A percentile compares a stretch with the other conserved stretches of the same genome.
Conservation (phyloP, 2,329 filamentous ascomycete species). For the Calonectria hongkongensis region DNA sequence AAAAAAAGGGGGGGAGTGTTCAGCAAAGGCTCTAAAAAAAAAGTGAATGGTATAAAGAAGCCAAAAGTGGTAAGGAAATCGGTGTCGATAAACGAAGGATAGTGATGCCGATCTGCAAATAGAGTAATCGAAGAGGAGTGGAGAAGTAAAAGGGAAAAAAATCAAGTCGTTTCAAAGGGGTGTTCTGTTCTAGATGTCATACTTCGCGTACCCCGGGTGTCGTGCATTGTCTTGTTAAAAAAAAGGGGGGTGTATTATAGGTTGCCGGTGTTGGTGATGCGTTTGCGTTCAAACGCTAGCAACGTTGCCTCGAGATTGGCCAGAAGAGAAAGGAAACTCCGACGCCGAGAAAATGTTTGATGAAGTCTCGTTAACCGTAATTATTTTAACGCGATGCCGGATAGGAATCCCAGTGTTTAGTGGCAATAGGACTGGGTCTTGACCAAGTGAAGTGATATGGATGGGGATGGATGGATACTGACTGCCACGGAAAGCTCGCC, state of each 20-base stretch:
- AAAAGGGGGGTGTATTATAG: constrained; percentile 37
- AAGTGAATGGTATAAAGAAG: constrained; percentile 32
- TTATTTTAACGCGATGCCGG: constrained; percentile 25
- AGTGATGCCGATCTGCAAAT: constrained; percentile 51
- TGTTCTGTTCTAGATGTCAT: constrained; percentile 48
- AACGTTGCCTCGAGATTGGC: constrained; percentile 32
- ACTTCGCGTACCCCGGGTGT: constrained; percentile 44
- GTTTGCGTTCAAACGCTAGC: constrained; percentile 32
- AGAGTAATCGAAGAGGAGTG: constrained; percentile 46
- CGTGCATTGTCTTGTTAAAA: constrained; percentile 39
- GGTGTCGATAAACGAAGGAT: constrained; percentile 43
- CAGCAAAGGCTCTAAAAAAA: constrained; percentile 32
- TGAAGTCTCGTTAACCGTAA: constrained; percentile 20
- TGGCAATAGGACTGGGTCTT: constrained; percentile 23
- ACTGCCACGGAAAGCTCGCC: constrained; percentile 32
- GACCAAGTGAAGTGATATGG: not conserved
- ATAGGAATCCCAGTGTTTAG: constrained; percentile 28
- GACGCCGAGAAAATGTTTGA: constrained; percentile 32
- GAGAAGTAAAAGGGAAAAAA: constrained; percentile 46
- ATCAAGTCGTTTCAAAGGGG: constrained; percentile 47
- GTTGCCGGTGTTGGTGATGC: constrained; percentile 34
- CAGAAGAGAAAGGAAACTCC: constrained; percentile 11
- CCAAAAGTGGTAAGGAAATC: constrained; percentile 49
- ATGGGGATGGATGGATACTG: constrained; percentile 15
- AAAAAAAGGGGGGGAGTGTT: constrained; percentile 44